Conservation (phyloP, 768 basidiomycete genomes). For the Baorangia bicolor region DNA sequence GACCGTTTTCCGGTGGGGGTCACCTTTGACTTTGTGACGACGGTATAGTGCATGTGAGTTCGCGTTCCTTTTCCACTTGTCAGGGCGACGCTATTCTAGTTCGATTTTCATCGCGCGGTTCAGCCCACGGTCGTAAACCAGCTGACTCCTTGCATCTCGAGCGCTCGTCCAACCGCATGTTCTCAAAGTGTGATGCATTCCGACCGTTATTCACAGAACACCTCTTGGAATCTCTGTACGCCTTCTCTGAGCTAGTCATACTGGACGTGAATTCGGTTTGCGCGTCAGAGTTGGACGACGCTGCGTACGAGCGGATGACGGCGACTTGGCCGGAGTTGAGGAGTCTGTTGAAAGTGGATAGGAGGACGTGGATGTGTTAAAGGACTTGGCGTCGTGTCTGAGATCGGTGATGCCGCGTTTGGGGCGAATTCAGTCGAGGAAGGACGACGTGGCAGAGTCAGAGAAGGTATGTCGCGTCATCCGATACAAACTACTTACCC, state of each 20-base stretch:
- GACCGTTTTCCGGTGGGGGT: too few relatives aligned
- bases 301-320: constrained; percentile 7
- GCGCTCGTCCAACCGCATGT: too few relatives aligned
- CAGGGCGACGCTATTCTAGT: too few relatives aligned
- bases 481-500: too few relatives aligned
- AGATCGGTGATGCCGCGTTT: constrained; percentile 11
- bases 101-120: too few relatives aligned
- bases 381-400: constrained; percentile 8
- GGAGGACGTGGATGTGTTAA: background rate
- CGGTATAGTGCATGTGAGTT: too few relatives aligned
- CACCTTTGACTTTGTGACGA: too few relatives aligned
- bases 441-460: background rate
- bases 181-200: too few relatives aligned
- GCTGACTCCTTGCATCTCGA: too few relatives aligned
- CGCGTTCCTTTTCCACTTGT: too few relatives aligned
- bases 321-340: constrained; percentile 9
- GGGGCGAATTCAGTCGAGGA: background rate
- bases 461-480: too few relatives aligned
- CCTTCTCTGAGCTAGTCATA: constrained; percentile 2
- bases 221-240: constrained; percentile 4
- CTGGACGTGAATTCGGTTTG: constrained; percentile 16
- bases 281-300: constrained; percentile 8
- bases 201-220: background rate
- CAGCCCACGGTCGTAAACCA: too few relatives aligned
- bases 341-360: constrained; percentile 10